A percentile compares a stretch with the other conserved stretches of the same genome.
Conservation (phyloP, 2,329 filamentous ascomycete species). For the Ophiosphaerella narmari region DNA sequence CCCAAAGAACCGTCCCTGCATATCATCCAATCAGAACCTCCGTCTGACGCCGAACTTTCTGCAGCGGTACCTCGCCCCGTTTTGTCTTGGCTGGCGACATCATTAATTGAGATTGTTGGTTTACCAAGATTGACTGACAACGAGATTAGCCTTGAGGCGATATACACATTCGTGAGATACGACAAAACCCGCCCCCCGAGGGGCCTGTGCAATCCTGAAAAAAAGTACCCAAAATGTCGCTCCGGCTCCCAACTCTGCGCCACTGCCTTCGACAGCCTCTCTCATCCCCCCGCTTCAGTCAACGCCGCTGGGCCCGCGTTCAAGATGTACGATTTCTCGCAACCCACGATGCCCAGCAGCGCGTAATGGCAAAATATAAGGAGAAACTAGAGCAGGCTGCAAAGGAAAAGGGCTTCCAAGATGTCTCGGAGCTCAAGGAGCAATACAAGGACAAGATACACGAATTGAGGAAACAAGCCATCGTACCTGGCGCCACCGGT, state of each 20-base stretch:
- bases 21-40: constrained; percentile 21
- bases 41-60: constrained; percentile 16
- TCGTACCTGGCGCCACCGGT: constrained; percentile 57
- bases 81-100: constrained; percentile 6
- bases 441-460: constrained; percentile 86
- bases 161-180: no score
- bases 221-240: constrained; percentile 15
- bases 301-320: constrained; percentile 88
- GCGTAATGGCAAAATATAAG: constrained; percentile 81
- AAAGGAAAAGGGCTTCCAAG: constrained; percentile 68
- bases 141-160: no score
- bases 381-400: constrained; percentile 85
- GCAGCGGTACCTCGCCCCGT: constrained; percentile 1
- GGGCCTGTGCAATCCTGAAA: background rate
- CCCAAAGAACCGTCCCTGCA: constrained; percentile 1
- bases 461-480: constrained; percentile 69
- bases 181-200: no score
- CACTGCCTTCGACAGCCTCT: constrained; percentile 38
- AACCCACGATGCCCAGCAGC: constrained; percentile 70
- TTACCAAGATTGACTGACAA: no score
- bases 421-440: constrained; percentile 76
- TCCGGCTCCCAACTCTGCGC: constrained; percentile 36
- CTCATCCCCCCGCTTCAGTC: constrained; percentile 46
- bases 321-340: constrained; percentile 90
- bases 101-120: background rate